Base-by-base conservation (phyloP, 495 filamentous ascomycete genomes). In the Penicilliopsis zonata region DNA sequence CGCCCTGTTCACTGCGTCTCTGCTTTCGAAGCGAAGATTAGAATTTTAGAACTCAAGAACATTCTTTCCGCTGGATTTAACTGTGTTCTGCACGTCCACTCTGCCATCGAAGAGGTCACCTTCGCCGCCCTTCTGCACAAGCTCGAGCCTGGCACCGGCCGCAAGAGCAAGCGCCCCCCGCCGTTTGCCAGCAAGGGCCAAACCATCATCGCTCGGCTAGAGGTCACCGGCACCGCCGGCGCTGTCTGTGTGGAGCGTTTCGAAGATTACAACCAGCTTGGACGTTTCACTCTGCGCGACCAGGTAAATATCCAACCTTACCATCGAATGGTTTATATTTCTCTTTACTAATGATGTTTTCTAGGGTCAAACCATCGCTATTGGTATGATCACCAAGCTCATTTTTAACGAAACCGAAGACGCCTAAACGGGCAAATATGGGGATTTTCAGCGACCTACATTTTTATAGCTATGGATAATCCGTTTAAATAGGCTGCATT, bases 331-430 rank as follows among this genome's bases (percentile, higher is more conserved):
- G n/a, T n/a, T n/a, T n/a, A n/a, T n/a, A n/a, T n/a, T n/a, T n/a
- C n/a, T n/a, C n/a, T n/a, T n/a, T n/a, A n/a, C n/a, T n/a, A n/a
- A n/a, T n/a, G n/a, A n/a, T n/a, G n/a, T n/a, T n/a, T n/a, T n/a
- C n/a, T 37, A 86, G 82, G 86, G 86, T 34, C 85, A 94, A 83
- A 94, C 86, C 3, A 86, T 94, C 59, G 86, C 86, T 25, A 94
- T 94, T 55, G 86, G 86, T 52, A 94, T 94, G 70, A 86, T 94
- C 52, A 93, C 79, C 30, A 94, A 84, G 66, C 70, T 94, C 18
- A 71, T 79, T 49, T n/a, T n/a, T n/a, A n/a, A n/a, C n/a, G n/a
- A n/a, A n/a, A n/a, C n/a, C n/a, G n/a, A n/a, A n/a, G n/a, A n/a
- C n/a, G n/a, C n/a, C n/a, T n/a, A n/a, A n/a, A n/a, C n/a, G n/a